Evolutionary conservation across 129 eudicot species (phyloP).

Genomic region (carrot (Daucus carota)): DH1_v3.0 NC_030389.2:26961501-26962000

Average conservation of each 20-base stretch:
- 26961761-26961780: background rate
- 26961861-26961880: no score
- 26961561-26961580: background rate
- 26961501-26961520: background rate
- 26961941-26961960: no score
- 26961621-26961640: no score
- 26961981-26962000: no score
- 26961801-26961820: background rate
- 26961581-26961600: background rate
- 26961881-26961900: no score
- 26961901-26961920: no score
- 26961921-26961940: no score
- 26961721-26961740: background rate
- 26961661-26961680: no score
- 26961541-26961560: background rate
- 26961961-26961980: no score
- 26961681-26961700: background rate
- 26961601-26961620: background rate
- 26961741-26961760: background rate
- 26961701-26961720: background rate
- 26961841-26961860: no score
- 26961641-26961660: no score
- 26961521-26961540: background rate
- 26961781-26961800: background rate
- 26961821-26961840: no score